Conservation (phyloP, 164 flowering plant genomes). For the Stephania cephalantha region DNA sequence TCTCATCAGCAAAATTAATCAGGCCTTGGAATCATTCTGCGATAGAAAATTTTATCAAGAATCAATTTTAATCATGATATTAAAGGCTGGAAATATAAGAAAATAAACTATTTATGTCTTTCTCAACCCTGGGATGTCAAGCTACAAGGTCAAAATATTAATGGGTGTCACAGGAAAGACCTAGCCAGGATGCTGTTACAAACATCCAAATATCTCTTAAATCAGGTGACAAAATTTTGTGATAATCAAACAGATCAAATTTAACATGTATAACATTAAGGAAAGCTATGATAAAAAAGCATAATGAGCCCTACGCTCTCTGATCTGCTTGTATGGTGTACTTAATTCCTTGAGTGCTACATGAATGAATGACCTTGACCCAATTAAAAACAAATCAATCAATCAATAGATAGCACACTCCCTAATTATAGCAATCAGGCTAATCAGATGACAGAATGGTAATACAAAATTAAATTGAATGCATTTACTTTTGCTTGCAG, state of each 20-base stretch:
- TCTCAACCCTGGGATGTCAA: neutral
- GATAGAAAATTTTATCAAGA: neutral
- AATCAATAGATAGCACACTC: neutral
- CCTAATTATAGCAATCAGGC: neutral
- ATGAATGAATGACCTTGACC: neutral
- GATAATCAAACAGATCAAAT: neutral
- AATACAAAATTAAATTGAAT: neutral
- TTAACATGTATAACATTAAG: neutral
- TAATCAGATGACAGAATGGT: neutral
- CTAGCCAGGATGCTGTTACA: neutral
- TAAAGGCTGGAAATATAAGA: neutral
- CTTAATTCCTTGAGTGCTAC: neutral
- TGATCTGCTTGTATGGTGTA: neutral
- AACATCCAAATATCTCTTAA: neutral
- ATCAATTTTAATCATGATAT: neutral
- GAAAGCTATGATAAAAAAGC: neutral
- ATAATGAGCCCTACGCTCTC: neutral
- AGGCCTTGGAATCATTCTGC: constrained; percentile 13
- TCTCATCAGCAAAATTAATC: neutral
- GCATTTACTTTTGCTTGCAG: constrained; percentile 47
- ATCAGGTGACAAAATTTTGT: neutral
- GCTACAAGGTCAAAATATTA: neutral
- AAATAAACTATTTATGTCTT: neutral
- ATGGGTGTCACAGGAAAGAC: neutral
- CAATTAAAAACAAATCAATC: neutral